phyloP scores from a whole-genome alignment of 768 basidiomycete genomes.

The Heimioporus sp. region DNA sequence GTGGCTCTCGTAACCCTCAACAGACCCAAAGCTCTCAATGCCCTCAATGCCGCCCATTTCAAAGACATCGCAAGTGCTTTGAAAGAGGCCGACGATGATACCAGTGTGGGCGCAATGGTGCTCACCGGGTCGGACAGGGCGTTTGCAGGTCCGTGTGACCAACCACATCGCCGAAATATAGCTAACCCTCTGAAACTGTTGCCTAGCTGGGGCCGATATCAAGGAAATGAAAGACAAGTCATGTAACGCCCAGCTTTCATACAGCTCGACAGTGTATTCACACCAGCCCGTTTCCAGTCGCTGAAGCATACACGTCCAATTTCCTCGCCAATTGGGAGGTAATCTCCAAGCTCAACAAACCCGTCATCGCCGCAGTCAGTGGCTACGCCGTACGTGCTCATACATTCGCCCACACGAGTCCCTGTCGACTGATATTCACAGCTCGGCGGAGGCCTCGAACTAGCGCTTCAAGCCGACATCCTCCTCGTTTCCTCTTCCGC shows the following conservation, averaged over 20 bases:
- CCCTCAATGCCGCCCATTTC: constrained; percentile 79
- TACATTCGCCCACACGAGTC: neutral
- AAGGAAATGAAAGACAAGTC: constrained; percentile 99
- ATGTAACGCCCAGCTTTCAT: constrained; percentile 48
- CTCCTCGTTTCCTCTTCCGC: constrained; percentile 89
- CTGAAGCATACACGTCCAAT: constrained; percentile 83
- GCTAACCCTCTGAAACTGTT: neutral
- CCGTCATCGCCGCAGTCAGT: constrained; percentile 93
- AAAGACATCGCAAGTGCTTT: constrained; percentile 79
- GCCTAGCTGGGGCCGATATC: constrained; percentile 91
- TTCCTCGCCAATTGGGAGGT: constrained; percentile 86
- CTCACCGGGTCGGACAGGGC: constrained; percentile 90
- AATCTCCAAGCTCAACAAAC: constrained; percentile 76
- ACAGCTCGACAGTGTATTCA: neutral
- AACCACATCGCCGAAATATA: neutral
- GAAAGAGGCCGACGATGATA: constrained; percentile 66
- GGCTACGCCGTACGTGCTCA: constrained; percentile 76
- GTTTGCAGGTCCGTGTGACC: constrained; percentile 72
- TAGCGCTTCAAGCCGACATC: constrained; percentile 96
- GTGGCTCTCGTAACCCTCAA: constrained; percentile 86
- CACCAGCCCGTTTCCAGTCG: constrained; percentile 41
- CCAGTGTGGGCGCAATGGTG: constrained; percentile 77
- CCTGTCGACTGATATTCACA: constrained; percentile 29
- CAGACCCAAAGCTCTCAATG: constrained; percentile 88
- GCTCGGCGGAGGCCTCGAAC: constrained; percentile 97